Evolutionary conservation across 129 eudicot genomes (phyloP).

Genomic region (Arctium minus): DNA sequence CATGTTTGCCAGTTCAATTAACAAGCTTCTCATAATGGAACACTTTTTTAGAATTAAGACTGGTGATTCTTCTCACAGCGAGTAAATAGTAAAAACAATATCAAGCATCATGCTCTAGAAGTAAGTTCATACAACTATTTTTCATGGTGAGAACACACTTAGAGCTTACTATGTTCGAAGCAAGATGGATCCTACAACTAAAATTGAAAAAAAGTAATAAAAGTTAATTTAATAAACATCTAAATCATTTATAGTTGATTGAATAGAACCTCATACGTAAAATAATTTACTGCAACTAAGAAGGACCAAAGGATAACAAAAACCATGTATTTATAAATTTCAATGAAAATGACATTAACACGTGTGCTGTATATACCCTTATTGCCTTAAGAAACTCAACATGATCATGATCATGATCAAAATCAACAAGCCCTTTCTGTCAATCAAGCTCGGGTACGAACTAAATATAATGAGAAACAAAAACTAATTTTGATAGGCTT

Average conservation of each 20-base stretch:
- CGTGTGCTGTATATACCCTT: background rate
- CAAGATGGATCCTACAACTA: conserved; percentile 12
- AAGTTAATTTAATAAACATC: background rate
- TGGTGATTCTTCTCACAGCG: background rate
- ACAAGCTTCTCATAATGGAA: conserved; percentile 14
- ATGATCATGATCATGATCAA: background rate
- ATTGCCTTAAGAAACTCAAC: background rate
- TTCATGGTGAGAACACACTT: conserved; percentile 2
- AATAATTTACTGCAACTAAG: background rate
- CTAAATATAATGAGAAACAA: background rate
- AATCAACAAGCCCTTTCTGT: background rate
- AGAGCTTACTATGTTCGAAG: background rate
- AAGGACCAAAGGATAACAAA: background rate
- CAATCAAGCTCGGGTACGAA: background rate
- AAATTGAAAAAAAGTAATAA: background rate
- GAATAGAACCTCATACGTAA: background rate
- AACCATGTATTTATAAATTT: background rate
- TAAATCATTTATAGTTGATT: background rate
- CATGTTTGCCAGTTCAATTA: background rate
- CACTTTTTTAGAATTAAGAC: background rate
- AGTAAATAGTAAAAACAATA: background rate
- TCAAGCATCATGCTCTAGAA: background rate
- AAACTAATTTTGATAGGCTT: background rate
- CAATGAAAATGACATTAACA: background rate
- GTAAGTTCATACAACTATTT: background rate